Percentiles rank a stretch among this genome's conserved stretches.
Conservation (phyloP, 202 grass and related monocot species). For the Hordeum pubiflorum region DNA sequence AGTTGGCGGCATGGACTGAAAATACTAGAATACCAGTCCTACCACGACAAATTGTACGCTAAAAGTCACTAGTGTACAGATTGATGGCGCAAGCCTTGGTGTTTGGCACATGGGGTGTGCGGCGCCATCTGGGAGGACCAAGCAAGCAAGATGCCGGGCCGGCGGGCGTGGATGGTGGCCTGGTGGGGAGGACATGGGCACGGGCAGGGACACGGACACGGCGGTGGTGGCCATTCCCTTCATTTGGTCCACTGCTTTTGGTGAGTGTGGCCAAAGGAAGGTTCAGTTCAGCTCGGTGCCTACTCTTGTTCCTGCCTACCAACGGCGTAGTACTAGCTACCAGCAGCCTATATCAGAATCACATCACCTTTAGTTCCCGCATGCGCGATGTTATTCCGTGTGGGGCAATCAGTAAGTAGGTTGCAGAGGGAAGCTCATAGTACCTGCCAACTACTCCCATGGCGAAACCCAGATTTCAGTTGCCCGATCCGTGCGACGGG, state of each 20-base stretch:
- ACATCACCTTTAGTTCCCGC: neutral
- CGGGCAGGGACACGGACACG: neutral
- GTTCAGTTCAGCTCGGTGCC: conserved; percentile 7
- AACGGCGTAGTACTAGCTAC: neutral
- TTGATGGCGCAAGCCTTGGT: neutral
- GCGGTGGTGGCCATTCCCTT: conserved; percentile 13
- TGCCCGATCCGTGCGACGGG: neutral
- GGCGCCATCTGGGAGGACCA: conserved; percentile 13
- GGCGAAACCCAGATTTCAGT: neutral
- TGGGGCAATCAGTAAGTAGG: neutral
- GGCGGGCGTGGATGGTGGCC: neutral
- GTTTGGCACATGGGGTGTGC: conserved; percentile 32
- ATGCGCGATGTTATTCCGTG: neutral
- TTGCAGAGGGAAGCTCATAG: neutral
- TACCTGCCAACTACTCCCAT: neutral
- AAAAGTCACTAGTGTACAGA: neutral
- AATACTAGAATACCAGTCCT: conserved; percentile 7
- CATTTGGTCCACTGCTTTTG: conserved; percentile 27
- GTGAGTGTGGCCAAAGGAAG: conserved; percentile 42
- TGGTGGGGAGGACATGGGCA: conserved; percentile 23
- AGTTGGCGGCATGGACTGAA: conserved; percentile 26
- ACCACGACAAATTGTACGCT: neutral
- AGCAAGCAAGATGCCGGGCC: neutral
- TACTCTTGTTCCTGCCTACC: neutral
- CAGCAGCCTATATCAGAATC: neutral